Evolutionary conservation across 2,329 filamentous ascomycete genomes (phyloP), one percentile per base, ranked within the genome.

Genomic region (Volutella citrinella): DNA sequence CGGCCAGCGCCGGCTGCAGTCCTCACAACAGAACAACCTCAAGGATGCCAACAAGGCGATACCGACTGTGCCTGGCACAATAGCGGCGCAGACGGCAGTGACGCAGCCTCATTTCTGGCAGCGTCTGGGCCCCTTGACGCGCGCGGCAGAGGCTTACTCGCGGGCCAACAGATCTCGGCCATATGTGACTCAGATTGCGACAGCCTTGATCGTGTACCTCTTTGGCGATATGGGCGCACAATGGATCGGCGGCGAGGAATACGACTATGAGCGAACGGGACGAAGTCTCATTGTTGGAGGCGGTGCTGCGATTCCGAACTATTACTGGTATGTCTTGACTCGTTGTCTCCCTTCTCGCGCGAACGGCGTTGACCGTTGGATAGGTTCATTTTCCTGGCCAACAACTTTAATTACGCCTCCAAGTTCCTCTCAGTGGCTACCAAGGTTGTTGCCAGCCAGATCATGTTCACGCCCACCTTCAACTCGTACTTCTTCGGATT

Each of bases 401-500:
- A 78, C 40, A 75, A 81, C 62, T 95, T 95, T 74, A 95, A 95
- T 66, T 95, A 87, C 63, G 49, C 78, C 7, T 90, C 85, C 19
- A 82, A 81, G 48, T 50, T 76, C 23, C 61, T 87, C 30, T 89
- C 84, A 4, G 71, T 96, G 19, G 69, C 71, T 18, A 79, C 79
- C 36, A 95, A 95, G 63, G 86, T 95, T 38, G 57, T 74, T 24
- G 73, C 96, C 22, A 91, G 89, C 63, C 91, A 96, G 64, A 59
- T 76, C 10, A 65, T 79, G 49, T 95, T 93, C 65, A 87, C 90
- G 3, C 88, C 90, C 2, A 54, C 85, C 9, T 93, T 94, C 68
- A 91, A 86, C 61, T 73, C 78, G 16, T 88, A 87, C 61, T 95
- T 95, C 65, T 87, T 95, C 60, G 80, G 82, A 40, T 74, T 84